phyloP scores from a whole-genome alignment of 1,284 basidiomycete species.

The Coniferiporia weirii region DNA sequence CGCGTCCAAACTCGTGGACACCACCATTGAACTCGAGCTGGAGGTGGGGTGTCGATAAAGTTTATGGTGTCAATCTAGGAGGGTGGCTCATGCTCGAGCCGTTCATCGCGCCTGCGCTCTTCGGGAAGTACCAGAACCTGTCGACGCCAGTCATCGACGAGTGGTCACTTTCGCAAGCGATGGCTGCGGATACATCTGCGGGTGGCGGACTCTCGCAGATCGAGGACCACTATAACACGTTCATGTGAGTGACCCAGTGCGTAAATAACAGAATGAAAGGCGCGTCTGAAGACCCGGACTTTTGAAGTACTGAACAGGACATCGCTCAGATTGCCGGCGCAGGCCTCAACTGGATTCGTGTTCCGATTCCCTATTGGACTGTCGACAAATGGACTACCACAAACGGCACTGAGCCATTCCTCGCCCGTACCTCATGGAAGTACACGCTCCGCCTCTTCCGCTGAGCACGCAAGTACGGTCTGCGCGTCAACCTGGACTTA shows the following conservation, averaged over 20 bases:
- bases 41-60: slow-evolving; percentile 45
- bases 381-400: slow-evolving; percentile 57
- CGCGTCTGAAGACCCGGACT: background rate
- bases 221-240: slow-evolving; percentile 77
- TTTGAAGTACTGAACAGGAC: slow-evolving; percentile 69
- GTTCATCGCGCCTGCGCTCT: slow-evolving; percentile 52
- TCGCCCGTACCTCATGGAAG: slow-evolving; percentile 37
- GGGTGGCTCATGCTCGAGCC: slow-evolving; percentile 59
- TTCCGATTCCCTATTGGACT: slow-evolving; percentile 86
- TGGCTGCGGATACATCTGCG: slow-evolving; percentile 57
- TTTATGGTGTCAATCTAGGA: slow-evolving; percentile 61
- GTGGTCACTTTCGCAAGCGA: slow-evolving; percentile 64
- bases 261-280: slow-evolving; percentile 38
- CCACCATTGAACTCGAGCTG: slow-evolving; percentile 61
- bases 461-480: slow-evolving; percentile 88
- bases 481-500: slow-evolving; percentile 81
- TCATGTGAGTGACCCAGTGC: slow-evolving; percentile 38
- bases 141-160: slow-evolving; percentile 55
- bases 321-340: slow-evolving; percentile 86
- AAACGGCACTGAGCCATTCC: slow-evolving; percentile 69
- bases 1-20: slow-evolving; percentile 58
- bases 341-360: slow-evolving; percentile 80
- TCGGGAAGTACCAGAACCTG: slow-evolving; percentile 42
- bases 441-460: slow-evolving; percentile 66
- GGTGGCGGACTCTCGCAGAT: slow-evolving; percentile 54